These are phyloP conservation scores for Ambrosiella cleistominuta DNA, from an alignment of 2,329 filamentous ascomycete genomes.

Conservation along the genomic window DNA sequence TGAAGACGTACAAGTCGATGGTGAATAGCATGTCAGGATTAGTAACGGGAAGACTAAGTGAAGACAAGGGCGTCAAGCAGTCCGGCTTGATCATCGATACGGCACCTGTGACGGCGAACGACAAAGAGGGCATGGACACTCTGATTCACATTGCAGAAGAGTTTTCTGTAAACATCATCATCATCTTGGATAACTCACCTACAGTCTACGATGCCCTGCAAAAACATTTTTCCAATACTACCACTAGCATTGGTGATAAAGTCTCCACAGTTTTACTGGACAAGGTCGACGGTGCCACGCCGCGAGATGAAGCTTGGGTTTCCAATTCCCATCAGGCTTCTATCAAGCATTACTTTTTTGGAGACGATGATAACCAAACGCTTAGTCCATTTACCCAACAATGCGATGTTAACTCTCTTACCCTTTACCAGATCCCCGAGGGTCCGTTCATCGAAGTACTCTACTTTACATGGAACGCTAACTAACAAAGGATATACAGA, in stretches of 20 bases:
- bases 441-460: slow-evolving; percentile 25
- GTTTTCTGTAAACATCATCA: slow-evolving; percentile 55
- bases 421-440: slow-evolving; percentile 53
- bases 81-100: slow-evolving; percentile 79
- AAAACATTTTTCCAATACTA: slow-evolving; percentile 43
- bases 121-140: slow-evolving; percentile 52
- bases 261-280: slow-evolving; percentile 64
- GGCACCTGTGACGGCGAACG: slow-evolving; percentile 49
- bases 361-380: slow-evolving; percentile 54
- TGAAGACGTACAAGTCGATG: slow-evolving; percentile 54
- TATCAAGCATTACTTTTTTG: slow-evolving; percentile 91
- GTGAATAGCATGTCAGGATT: slow-evolving; percentile 62
- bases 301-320: slow-evolving; percentile 57
- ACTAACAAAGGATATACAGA: slow-evolving; percentile 13
- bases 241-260: slow-evolving; percentile 42
- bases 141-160: slow-evolving; percentile 57
- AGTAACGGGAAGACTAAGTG: slow-evolving; percentile 57
- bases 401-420: slow-evolving; percentile 57
- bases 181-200: slow-evolving; percentile 60
- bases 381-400: slow-evolving; percentile 78
- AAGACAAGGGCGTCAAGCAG: slow-evolving; percentile 52
- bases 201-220: slow-evolving; percentile 57
- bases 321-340: slow-evolving; percentile 55
- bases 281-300: slow-evolving; percentile 70
- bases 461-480: neutral